These are phyloP conservation scores for Ailanthus altissimus DNA, from an alignment of 345 rosid species.

Conservation along the genomic window DNA sequence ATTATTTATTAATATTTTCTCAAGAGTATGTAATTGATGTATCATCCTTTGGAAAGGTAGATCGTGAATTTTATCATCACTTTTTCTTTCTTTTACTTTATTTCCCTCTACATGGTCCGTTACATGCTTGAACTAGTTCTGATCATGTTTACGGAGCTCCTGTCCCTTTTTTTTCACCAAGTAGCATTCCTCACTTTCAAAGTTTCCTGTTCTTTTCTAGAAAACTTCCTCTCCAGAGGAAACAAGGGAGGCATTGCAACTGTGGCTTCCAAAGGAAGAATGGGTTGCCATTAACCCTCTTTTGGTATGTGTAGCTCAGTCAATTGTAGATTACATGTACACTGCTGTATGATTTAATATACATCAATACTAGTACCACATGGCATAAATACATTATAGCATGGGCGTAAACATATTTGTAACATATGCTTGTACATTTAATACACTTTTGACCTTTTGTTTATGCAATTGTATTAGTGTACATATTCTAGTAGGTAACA, in stretches of 20 bases:
- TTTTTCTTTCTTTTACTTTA: neutral
- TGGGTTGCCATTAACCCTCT: constrained; percentile 92
- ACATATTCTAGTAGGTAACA: neutral
- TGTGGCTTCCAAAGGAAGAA: constrained; percentile 95
- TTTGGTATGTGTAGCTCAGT: constrained; percentile 50
- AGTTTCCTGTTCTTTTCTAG: constrained; percentile 33
- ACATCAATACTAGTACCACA: neutral
- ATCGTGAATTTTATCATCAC: neutral
- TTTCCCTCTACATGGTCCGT: neutral
- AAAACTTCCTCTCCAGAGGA: constrained; percentile 83
- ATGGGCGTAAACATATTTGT: neutral
- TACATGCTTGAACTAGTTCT: neutral
- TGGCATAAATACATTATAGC: neutral
- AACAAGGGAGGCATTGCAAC: constrained; percentile 83
- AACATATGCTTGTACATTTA: neutral
- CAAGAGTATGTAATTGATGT: neutral
- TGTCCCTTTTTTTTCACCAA: neutral
- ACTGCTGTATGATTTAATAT: neutral
- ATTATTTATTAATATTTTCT: neutral
- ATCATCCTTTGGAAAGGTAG: neutral
- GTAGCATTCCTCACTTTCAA: neutral
- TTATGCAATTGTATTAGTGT: neutral
- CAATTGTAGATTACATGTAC: neutral
- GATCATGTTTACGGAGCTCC: neutral
- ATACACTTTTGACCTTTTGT: neutral